Conservation (phyloP, 2,329 filamentous ascomycete species). For the Pyricularia pennisetigena region DNA sequence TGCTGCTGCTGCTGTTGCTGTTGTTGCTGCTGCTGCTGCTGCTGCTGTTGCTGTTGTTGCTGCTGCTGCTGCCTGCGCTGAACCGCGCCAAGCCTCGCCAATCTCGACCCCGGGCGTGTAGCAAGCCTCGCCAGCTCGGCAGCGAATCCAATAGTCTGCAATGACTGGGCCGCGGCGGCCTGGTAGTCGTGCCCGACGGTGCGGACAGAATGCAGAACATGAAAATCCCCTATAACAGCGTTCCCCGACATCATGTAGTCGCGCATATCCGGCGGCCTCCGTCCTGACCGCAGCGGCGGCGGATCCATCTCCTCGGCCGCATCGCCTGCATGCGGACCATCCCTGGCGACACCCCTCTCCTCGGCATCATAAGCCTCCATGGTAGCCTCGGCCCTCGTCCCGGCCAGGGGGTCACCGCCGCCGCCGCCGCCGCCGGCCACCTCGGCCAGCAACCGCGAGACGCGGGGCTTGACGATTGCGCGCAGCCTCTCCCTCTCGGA, state of each 20-base stretch:
- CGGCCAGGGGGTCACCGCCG: conserved; percentile 15
- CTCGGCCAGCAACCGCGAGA: neutral
- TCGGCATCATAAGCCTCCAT: conserved; percentile 45
- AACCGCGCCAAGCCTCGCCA: conserved; percentile 19
- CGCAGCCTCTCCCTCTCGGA: conserved; percentile 48
- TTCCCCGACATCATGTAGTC: conserved; percentile 46
- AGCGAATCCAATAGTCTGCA: conserved; percentile 45
- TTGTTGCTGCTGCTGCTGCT: neutral
- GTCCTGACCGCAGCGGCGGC: conserved; percentile 20
- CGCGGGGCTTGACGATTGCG: conserved; percentile 28
- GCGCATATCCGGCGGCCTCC: conserved; percentile 24
- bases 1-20: no score
- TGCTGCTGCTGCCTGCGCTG: conserved; percentile 11
- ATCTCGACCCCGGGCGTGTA: conserved; percentile 29
- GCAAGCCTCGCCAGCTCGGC: conserved; percentile 42
- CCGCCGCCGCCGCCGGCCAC: conserved; percentile 12
- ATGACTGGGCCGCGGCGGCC: conserved; percentile 36
- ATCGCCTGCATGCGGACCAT: conserved; percentile 8
- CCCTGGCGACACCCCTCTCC: conserved; percentile 40
- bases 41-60: neutral
- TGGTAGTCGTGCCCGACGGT: conserved; percentile 36
- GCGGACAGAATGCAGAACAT: conserved; percentile 38
- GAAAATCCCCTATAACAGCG: conserved; percentile 42
- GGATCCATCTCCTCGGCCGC: conserved; percentile 26
- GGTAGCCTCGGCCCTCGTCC: conserved; percentile 11